Evolutionary conservation across 2,329 filamentous ascomycete species (phyloP), one percentile per base, ranked within the genome.

Genomic region (Arachnomyces sp.): DNA sequence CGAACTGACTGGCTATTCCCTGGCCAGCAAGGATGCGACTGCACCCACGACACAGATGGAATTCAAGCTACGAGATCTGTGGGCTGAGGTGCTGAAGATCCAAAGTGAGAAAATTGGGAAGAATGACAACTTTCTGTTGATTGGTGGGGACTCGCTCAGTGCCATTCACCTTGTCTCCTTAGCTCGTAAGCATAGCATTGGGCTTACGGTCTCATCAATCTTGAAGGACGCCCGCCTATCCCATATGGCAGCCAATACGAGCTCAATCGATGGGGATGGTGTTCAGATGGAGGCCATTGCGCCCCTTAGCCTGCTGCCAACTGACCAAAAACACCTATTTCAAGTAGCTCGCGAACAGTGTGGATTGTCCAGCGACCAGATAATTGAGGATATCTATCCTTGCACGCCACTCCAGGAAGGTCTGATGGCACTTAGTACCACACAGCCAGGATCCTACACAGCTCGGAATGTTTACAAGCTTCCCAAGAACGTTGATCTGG

Each of bases 81-180:
- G 46, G 46, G 31, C 42, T 25, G 17, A 36, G 15, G 33, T 48
- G 9, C 43, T 48, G 30, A 29, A 36, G 17, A 36, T 33, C 2
- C 31, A 34, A 4, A 28, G 37, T 7, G 28, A 36, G 12, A 33
- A 36, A 3, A 44, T 48, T 16, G 29, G 36, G 18, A 32, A 20
- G 15, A 38, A 34, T 7, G 34, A 29, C 14, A 38, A 34, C 13
- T 50, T 50, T 35, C 47, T 72, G 3, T 63, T 58, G 8, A 47
- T 71, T 2, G 68, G 68, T 29, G 69, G 69, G 38, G 69, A 72
- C 41, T 71, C 67, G 0, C 70, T 72, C 39, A 68, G 68, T 32
- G 68, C 70, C 0, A 72, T 73, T 63, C 68, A 68, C 36, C 68
- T 69, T 29, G 61, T 69, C 41, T 64, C 64, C 2, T 58, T 66